Conservation (phyloP, 2,329 filamentous ascomycete species). For the Nemania sp. region DNA sequence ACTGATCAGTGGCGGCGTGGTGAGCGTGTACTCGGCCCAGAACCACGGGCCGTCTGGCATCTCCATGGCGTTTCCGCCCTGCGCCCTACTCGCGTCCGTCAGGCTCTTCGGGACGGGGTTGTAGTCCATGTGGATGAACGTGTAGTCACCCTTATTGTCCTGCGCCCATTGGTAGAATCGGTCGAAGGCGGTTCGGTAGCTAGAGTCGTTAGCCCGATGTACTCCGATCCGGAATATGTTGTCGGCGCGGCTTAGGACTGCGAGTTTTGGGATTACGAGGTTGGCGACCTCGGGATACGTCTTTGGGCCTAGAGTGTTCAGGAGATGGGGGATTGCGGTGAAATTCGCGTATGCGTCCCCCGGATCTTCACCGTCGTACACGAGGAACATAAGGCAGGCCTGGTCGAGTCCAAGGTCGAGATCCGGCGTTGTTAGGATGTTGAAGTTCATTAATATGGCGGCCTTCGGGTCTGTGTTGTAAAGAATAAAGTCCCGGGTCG, state of each 20-base stretch:
- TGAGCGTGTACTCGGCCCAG: conserved; percentile 35
- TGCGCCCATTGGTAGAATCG: conserved; percentile 30
- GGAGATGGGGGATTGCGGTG: conserved; percentile 26
- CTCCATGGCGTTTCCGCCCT: conserved; percentile 33
- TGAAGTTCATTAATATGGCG: conserved; percentile 29
- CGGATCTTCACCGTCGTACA: conserved; percentile 29
- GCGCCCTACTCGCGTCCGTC: conserved; percentile 33
- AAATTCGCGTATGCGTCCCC: conserved; percentile 29
- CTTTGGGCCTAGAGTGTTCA: conserved; percentile 25
- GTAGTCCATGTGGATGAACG: conserved; percentile 33
- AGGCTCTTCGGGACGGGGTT: conserved; percentile 31
- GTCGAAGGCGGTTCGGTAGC: conserved; percentile 27
- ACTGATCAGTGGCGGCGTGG: conserved; percentile 24
- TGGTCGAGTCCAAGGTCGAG: conserved; percentile 28
- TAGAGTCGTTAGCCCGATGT: conserved; percentile 31
- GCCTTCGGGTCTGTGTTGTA: conserved; percentile 34
- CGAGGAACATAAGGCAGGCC: conserved; percentile 34
- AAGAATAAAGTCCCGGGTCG: conserved; percentile 35
- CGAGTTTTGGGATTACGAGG: conserved; percentile 20
- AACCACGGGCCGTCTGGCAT: conserved; percentile 37
- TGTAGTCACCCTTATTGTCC: conserved; percentile 30
- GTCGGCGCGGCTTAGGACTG: conserved; percentile 26
- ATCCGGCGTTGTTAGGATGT: conserved; percentile 27
- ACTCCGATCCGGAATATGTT: conserved; percentile 35
- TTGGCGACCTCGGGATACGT: conserved; percentile 29